Evolutionary conservation across 2,329 filamentous ascomycete genomes (phyloP).

Genomic region (Trichoderma brevicompactum): DNA sequence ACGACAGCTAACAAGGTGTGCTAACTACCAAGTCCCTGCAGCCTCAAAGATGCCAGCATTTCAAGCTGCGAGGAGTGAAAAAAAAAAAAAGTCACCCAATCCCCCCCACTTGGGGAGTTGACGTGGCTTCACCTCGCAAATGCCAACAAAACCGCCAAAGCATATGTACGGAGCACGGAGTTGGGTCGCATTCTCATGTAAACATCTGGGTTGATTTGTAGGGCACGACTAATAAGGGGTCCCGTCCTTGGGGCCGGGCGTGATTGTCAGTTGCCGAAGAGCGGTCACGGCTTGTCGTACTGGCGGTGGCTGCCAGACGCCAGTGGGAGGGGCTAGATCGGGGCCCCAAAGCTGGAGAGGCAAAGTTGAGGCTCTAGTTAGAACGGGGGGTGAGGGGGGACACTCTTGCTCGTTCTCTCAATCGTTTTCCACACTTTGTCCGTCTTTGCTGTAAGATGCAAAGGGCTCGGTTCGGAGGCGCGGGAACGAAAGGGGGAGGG

Average conservation of each 20-base stretch:
- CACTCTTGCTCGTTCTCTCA: background rate
- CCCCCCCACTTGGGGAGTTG: constrained; percentile 12
- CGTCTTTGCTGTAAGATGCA: background rate
- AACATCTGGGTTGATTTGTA: background rate
- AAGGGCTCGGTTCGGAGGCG: background rate
- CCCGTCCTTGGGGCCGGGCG: background rate
- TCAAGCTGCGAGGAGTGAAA: background rate
- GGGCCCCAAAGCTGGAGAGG: background rate
- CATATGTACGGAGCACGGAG: constrained; percentile 17
- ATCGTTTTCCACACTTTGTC: background rate
- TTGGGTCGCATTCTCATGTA: background rate
- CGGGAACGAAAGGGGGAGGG: background rate
- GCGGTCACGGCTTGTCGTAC: constrained; percentile 11
- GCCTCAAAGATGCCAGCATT: too few relatives aligned
- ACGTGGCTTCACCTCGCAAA: constrained; percentile 20
- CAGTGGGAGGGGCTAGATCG: background rate
- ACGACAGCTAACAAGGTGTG: too few relatives aligned
- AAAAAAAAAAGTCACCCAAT: background rate
- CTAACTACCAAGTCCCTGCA: too few relatives aligned
- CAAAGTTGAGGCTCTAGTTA: too few relatives aligned
- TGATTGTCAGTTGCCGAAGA: constrained; percentile 7
- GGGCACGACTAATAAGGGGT: constrained; percentile 12
- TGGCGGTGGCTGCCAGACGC: constrained; percentile 9
- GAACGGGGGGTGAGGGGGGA: background rate
- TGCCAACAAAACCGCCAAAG: constrained; percentile 18